Evolutionary conservation across 805 yeast genomes (phyloP), one percentile per base, ranked within the genome.

Genomic region (Candida incommunis): DNA sequence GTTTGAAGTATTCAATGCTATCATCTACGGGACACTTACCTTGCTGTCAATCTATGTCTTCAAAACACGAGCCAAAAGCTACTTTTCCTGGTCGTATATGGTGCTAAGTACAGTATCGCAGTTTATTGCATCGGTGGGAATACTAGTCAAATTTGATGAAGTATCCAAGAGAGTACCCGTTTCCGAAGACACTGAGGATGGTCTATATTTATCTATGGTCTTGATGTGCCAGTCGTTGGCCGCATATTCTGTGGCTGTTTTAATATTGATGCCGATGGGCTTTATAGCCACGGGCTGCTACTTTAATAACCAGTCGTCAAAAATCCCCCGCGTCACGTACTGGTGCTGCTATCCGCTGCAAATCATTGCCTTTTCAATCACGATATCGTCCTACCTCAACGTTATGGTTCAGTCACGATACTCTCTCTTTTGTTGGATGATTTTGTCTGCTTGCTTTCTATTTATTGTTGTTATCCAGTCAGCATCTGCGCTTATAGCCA

Each of bases 291-390:
- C 37, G n/a, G 37, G 37, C 37, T 31, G 37, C 18, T 31, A 31
- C 37, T 31, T 31, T 31, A 5, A 31, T 18, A 31, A 31, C 20
- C 37, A 7, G 7, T 11, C 20, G 9, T 7, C 37, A 7, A 5
- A 18, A 13, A 4, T 31, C 7, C 37, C 37, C 18, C 13, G 37
- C 9, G 18, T 16, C 37, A 31, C 37, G 37, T 31, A 31, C 37
- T 31, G 37, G 37, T 31, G 18, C n/a, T 31, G 37, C 37, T 31
- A 31, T 16, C 37, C 37, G 20, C 18, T 31, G 37, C 37, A 31
- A 16, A 31, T 31, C 18, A 7, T 31, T 5, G 13, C 37, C 7
- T 31, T 31, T n/a, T 31, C 37, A 7, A 11, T 31, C 37, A 31
- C 37, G 7, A 31, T 31, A 13, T 31, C 37, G 5, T 11, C 37